Conservation (phyloP, 805 yeast species). For the Maudiozyma saulgeensis region DNA sequence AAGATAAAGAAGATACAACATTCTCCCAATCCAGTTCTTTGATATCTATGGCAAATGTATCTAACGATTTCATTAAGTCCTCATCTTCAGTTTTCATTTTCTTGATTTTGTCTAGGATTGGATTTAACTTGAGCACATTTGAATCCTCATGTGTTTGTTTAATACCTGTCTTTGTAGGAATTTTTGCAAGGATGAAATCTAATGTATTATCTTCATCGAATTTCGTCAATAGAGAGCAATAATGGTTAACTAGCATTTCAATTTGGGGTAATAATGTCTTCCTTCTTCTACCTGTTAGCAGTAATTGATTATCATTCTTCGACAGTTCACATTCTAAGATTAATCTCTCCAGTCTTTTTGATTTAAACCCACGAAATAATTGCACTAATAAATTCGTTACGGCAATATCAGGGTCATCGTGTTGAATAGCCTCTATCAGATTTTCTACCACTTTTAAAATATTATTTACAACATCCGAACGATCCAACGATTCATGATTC, state of each 20-base stretch:
- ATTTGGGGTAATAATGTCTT: constrained; percentile 25
- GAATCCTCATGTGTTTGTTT: background rate
- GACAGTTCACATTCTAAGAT: constrained; percentile 51
- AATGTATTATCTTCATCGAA: constrained; percentile 9
- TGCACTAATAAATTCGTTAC: constrained; percentile 42
- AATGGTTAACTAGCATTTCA: constrained; percentile 9
- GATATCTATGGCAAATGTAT: constrained; percentile 15
- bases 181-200: background rate
- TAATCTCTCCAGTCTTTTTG: constrained; percentile 42
- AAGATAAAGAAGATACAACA: constrained; percentile 18
- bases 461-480: constrained; percentile 34
- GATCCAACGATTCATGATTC: constrained; percentile 16
- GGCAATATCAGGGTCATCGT: constrained; percentile 56
- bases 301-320: constrained; percentile 25
- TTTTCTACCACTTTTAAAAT: constrained; percentile 47
- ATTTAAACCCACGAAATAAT: constrained; percentile 41
- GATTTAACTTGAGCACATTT: background rate
- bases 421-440: constrained; percentile 51
- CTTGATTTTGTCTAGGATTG: constrained; percentile 28
- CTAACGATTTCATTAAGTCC: constrained; percentile 30
- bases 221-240: constrained; percentile 9
- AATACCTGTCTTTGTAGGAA: background rate
- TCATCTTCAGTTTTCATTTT: constrained; percentile 31
- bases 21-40: constrained; percentile 25
- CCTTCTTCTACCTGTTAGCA: constrained; percentile 14